These are phyloP conservation scores for Eucalyptus tenuipes DNA, from an alignment of 345 rosid genomes.

Conservation along the genomic window DNA sequence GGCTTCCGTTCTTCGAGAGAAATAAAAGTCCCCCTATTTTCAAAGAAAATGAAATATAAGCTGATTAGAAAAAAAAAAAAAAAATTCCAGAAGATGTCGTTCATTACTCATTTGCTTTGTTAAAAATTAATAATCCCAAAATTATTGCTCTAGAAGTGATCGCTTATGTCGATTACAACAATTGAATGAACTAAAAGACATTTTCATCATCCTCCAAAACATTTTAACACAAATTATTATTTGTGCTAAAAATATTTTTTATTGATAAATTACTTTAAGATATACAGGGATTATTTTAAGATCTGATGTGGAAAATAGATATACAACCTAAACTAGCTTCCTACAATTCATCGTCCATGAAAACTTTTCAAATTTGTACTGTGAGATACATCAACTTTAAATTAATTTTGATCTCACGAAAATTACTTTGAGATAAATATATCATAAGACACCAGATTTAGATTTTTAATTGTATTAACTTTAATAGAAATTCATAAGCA, in stretches of 20 bases:
- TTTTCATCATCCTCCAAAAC: neutral
- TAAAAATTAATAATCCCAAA: neutral
- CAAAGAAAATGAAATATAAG: neutral
- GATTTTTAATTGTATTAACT: neutral
- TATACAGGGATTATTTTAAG: no score
- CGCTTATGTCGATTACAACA: no score
- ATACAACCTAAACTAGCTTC: no score
- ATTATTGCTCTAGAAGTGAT: neutral
- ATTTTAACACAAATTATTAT: no score
- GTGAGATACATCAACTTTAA: neutral
- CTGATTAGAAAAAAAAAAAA: neutral
- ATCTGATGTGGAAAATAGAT: no score
- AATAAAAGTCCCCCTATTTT: neutral
- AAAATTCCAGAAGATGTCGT: neutral
- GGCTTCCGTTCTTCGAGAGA: neutral
- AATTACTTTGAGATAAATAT: neutral
- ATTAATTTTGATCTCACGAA: neutral
- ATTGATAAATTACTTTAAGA: neutral
- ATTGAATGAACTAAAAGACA: no score
- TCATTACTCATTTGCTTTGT: neutral
- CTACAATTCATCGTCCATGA: neutral
- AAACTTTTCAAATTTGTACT: neutral
- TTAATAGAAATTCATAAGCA: neutral
- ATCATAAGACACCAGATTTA: neutral
- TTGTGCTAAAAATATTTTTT: no score